phyloP scores from a whole-genome alignment of 352 stramenopile species.

The Phytophthora citrophthora region DNA sequence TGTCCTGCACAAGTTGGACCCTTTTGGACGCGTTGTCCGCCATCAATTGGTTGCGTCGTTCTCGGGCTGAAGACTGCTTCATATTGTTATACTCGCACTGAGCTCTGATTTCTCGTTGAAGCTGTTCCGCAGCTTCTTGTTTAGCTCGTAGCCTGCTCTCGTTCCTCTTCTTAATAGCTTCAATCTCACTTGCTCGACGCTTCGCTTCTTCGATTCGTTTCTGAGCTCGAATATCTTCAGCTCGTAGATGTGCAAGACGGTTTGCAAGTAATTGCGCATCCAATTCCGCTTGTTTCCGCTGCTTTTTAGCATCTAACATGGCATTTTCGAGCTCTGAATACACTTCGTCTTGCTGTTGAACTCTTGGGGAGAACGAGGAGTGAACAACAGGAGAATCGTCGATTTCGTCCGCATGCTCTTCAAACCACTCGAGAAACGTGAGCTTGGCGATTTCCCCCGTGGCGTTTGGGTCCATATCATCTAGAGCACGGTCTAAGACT shows the following conservation, averaged over 20 bases:
- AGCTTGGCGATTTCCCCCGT: conserved; percentile 73
- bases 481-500: conserved; percentile 60
- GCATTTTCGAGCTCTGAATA: conserved; percentile 53
- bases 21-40: conserved; percentile 49
- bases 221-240: conserved; percentile 61
- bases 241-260: conserved; percentile 62
- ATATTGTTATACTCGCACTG: conserved; percentile 63
- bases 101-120: conserved; percentile 59
- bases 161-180: conserved; percentile 68
- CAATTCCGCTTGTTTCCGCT: conserved; percentile 57
- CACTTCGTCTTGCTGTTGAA: conserved; percentile 35
- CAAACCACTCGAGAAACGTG: conserved; percentile 78
- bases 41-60: conserved; percentile 50
- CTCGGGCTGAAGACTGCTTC: conserved; percentile 41
- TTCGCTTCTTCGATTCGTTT: conserved; percentile 78
- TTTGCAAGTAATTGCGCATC: conserved; percentile 71
- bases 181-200: conserved; percentile 62
- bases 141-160: conserved; percentile 55
- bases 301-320: conserved; percentile 57
- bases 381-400: conserved; percentile 27
- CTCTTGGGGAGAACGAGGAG: conserved; percentile 13
- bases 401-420: conserved; percentile 69
- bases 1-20: conserved; percentile 62
- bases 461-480: conserved; percentile 75
- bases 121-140: conserved; percentile 54